phyloP scores from a whole-genome alignment of 129 eudicot species.

The Chrysanthemum makinoi region DNA sequence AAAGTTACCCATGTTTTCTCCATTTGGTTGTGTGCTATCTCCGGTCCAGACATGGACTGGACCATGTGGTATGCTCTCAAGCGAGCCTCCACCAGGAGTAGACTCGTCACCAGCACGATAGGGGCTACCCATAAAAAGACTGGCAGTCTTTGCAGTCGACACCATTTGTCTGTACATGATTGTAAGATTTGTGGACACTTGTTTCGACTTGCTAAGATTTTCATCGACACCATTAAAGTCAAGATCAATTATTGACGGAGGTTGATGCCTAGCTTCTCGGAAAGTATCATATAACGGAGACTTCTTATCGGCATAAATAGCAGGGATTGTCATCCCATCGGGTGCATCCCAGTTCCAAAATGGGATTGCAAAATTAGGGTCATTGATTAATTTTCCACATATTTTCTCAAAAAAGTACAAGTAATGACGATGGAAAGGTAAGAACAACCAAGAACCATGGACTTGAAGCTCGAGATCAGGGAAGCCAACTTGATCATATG shows the following conservation, averaged over 20 bases:
- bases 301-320: slow-evolving; percentile 36
- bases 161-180: slow-evolving; percentile 58
- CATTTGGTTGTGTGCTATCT: slow-evolving; percentile 37
- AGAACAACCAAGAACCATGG: slow-evolving; percentile 62
- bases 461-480: slow-evolving; percentile 57
- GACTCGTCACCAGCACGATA: slow-evolving; percentile 44
- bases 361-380: slow-evolving; percentile 51
- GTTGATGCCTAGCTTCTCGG: slow-evolving; percentile 36
- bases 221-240: slow-evolving; percentile 39
- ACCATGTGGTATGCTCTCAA: slow-evolving; percentile 50
- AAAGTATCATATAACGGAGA: slow-evolving; percentile 43
- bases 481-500: slow-evolving; percentile 50
- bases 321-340: slow-evolving; percentile 54
- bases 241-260: slow-evolving; percentile 47
- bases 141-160: slow-evolving; percentile 35
- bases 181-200: slow-evolving; percentile 46
- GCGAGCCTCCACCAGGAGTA: slow-evolving; percentile 46
- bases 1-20: slow-evolving; percentile 57
- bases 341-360: slow-evolving; percentile 60
- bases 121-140: slow-evolving; percentile 48
- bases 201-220: slow-evolving; percentile 23
- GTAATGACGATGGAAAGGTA: slow-evolving; percentile 64
- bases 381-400: slow-evolving; percentile 45
- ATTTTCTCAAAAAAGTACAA: slow-evolving; percentile 58
- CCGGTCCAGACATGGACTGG: slow-evolving; percentile 54